phyloP scores from a whole-genome alignment of 352 stramenopile species.

The Phytophthora ramorum region DNA sequence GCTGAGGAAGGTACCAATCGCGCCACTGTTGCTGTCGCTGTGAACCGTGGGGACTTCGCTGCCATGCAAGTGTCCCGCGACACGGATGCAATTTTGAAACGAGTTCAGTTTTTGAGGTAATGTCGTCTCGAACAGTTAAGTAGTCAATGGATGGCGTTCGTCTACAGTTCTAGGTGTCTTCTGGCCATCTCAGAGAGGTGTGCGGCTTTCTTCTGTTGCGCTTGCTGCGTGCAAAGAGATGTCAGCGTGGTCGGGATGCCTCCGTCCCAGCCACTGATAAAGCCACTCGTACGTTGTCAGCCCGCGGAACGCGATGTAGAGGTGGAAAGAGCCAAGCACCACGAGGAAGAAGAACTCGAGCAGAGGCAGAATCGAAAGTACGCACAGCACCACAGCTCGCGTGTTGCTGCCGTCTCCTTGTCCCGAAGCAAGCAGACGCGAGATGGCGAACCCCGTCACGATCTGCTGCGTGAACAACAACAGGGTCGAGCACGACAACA shows the following conservation, averaged over 20 bases:
- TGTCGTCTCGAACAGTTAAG: neutral
- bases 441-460: slow-evolving; percentile 55
- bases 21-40: slow-evolving; percentile 30
- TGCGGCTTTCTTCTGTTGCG: slow-evolving; percentile 8
- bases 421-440: slow-evolving; percentile 16
- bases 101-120: slow-evolving; percentile 74
- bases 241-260: slow-evolving; percentile 6
- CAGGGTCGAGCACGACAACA: slow-evolving; percentile 65
- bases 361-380: slow-evolving; percentile 52
- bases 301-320: slow-evolving; percentile 61
- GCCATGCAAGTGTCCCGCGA: slow-evolving; percentile 47
- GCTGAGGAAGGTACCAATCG: slow-evolving; percentile 25
- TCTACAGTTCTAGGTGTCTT: neutral
- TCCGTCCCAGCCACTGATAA: slow-evolving; percentile 43
- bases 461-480: slow-evolving; percentile 63
- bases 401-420: slow-evolving; percentile 6
- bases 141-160: slow-evolving; percentile 9
- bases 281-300: slow-evolving; percentile 69
- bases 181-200: slow-evolving; percentile 16
- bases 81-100: slow-evolving; percentile 51
- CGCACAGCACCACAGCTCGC: slow-evolving; percentile 34
- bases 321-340: slow-evolving; percentile 65
- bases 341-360: slow-evolving; percentile 69
- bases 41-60: slow-evolving; percentile 41
- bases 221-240: slow-evolving; percentile 3